Base-by-base conservation (phyloP, 805 yeast species). In the Suhomyces pyralidae region DNA sequence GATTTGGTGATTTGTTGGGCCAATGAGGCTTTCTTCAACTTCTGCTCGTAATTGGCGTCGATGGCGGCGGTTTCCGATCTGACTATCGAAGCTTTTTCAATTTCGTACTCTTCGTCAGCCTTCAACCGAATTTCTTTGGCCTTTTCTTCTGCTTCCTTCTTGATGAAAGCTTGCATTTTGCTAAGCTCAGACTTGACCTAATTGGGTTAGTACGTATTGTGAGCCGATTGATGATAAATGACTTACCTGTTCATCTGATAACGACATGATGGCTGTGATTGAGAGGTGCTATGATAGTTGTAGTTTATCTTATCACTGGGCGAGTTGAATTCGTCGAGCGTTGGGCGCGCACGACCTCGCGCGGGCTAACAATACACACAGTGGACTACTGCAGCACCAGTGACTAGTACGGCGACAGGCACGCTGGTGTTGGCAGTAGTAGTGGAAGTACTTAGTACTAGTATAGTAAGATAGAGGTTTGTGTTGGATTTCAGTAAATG, bases 81-180 rank as follows among this genome's bases (percentile, higher is more conserved):
- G 54, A 94, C 98, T 66, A 94, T 85, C 53, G 90, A 84, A 20
- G 97, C 93, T 80, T 94, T 94, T 71, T 94, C 99, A 65, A 94
- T 92, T 74, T 94, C 98, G 70, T 93, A 94, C 77, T 94, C 99
- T 74, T 94, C 99, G 70, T 96, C 97, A 44, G 98, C 97, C 79
- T 94, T 96, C 65, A 94, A 80, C 69, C 81, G 85, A 67, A 94
- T 91, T 74, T 94, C 99, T 71, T 89, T 90, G 61, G 98, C 97
- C 78, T 94, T 94, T 73, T 94, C 99, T 66, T 92, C 96, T 40
- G 99, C 99, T 78, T 94, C 99, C 82, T 93, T 94, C 77, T 88
- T 90, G 82, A 94, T 94, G 85, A 94, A 94, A 68, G 96, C 92
- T 70, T 93, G 96, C 97, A 94, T 94, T 80, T 94, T 94, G 71